Evolutionary conservation across 2,329 filamentous ascomycete species (phyloP), one percentile per base, ranked within the genome.

Genomic region (Epichloe gansuensis): DNA sequence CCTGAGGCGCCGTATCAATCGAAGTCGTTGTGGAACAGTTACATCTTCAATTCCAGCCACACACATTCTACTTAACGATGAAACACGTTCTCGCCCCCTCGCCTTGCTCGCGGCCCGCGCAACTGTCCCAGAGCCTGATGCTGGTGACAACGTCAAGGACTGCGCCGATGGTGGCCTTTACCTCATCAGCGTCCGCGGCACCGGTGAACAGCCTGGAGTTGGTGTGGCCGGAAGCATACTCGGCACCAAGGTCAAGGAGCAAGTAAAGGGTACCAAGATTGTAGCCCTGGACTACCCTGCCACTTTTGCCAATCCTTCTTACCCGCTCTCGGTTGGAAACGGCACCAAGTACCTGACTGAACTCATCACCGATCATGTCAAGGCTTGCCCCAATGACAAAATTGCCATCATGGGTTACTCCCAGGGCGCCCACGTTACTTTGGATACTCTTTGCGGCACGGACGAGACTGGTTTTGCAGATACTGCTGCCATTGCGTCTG

Each of bases 401-500:
- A 61, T 73, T 47, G 70, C 68, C 4, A 56, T 73, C 34, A 47
- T 73, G 45, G 71, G 70, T 1, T 73, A 69, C 54, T 73, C 71
- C 2, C 71, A 73, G 65, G 71, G 71, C 37, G 70, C 69, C 0
- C 70, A 73, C 37, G 58, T 73, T 37, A 54, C 64, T 2, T 58
- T 58, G 43, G 69, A 73, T 38, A 60, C 63, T 7, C 60, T 73
- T 44, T 73, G 71, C 56, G 71, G 71, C 2, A 62, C 62, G 17
- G 55, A 58, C 15, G 66, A 64, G 21, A 57, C 51, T 0, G 46
- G 52, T 31, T 69, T 69, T 50, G 60, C 60, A 31, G 57, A 58
- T 11, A 55, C 58, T 17, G 58, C 58, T 11, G 54, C 64, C 2
- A 54, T 72, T 41, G 42, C 59, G 2, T 50, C 56, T 1, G 54